phyloP scores from a whole-genome alignment of 257 asterid species.

The Salvia miltiorrhiza region DNA sequence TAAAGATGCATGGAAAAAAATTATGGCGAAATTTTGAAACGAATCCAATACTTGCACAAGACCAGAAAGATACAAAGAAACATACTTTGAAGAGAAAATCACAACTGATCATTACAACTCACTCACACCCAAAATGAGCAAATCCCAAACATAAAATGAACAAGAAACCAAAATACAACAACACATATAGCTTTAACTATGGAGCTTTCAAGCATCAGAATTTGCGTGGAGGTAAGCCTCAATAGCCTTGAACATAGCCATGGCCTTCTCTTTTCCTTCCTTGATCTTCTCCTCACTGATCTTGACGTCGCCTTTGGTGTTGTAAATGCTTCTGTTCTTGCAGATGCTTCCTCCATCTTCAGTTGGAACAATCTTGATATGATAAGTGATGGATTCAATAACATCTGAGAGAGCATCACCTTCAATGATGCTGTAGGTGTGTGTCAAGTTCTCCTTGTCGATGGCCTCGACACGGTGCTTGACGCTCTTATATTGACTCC shows the following conservation, averaged over 20 bases:
- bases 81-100: too few species aligned
- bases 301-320: conserved; percentile 30
- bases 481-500: conserved; percentile 24
- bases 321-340: conserved; percentile 23
- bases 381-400: conserved; percentile 31
- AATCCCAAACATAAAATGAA: too few species aligned
- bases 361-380: conserved; percentile 25
- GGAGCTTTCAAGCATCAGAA: conserved; percentile 1
- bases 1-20: too few species aligned
- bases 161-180: too few species aligned
- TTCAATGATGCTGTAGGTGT: conserved; percentile 30
- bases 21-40: too few species aligned
- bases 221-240: conserved; percentile 34
- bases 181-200: too few species aligned
- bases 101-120: too few species aligned
- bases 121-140: too few species aligned
- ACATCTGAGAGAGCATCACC: conserved; percentile 30
- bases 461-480: conserved; percentile 32
- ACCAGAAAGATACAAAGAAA: too few species aligned
- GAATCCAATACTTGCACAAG: too few species aligned
- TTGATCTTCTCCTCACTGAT: conserved; percentile 35
- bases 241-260: conserved; percentile 30
- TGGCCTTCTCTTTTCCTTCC: conserved; percentile 26
- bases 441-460: conserved; percentile 28
- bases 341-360: conserved; percentile 33